Percentiles rank a stretch among this genome's conserved stretches.
Conservation (phyloP, 148 eudicot species). For the Diospyros kaki region DNA sequence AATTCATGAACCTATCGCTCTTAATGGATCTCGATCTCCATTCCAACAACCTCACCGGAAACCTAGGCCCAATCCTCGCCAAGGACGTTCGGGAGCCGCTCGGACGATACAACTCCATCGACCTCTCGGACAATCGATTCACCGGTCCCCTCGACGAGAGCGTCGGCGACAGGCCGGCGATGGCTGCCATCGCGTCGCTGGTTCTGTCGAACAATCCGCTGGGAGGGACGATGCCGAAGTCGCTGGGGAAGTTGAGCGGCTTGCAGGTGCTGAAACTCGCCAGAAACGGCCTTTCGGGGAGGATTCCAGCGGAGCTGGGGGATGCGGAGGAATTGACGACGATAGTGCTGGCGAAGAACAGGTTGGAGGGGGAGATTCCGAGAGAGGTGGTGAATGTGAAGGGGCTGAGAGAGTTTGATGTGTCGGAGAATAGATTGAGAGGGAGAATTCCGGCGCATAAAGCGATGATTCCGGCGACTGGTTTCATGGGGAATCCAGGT, state of each 20-base stretch:
- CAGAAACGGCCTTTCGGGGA: slow-evolving; percentile 32
- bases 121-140: slow-evolving; percentile 59
- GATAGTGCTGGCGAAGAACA: slow-evolving; percentile 42
- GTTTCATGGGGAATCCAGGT: slow-evolving; percentile 55
- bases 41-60: slow-evolving; percentile 60
- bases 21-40: slow-evolving; percentile 67
- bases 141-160: slow-evolving; percentile 39
- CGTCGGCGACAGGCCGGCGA: slow-evolving; percentile 35
- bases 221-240: slow-evolving; percentile 57
- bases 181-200: slow-evolving; percentile 43
- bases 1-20: slow-evolving; percentile 41
- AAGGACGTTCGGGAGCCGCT: slow-evolving; percentile 32
- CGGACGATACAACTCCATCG: slow-evolving; percentile 55
- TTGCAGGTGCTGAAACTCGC: slow-evolving; percentile 41
- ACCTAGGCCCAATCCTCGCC: slow-evolving; percentile 29
- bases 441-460: slow-evolving; percentile 68
- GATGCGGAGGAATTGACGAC: slow-evolving; percentile 37
- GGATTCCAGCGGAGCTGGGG: slow-evolving; percentile 52
- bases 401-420: slow-evolving; percentile 42
- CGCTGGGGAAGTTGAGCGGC: slow-evolving; percentile 50
- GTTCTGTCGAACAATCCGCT: slow-evolving; percentile 55
- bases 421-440: slow-evolving; percentile 56
- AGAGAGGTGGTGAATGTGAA: slow-evolving; percentile 39
- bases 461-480: slow-evolving; percentile 45
- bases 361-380: slow-evolving; percentile 54